These are phyloP conservation scores for Anaeromyces robustus DNA, from an alignment of 192 early-diverging fungal genomes.

Conservation along the genomic window DNA sequence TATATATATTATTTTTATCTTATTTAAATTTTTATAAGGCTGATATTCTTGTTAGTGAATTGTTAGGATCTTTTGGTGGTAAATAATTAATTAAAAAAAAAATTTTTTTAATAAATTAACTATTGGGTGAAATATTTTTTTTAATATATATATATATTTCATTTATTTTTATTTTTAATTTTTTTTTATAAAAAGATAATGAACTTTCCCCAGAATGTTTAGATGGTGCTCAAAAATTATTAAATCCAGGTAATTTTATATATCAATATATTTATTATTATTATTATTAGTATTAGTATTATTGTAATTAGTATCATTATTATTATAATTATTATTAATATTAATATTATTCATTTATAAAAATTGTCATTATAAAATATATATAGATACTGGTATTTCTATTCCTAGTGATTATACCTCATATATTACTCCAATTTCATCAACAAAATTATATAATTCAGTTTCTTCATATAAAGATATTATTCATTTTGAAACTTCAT, in stretches of 20 bases:
- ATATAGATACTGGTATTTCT: constrained; percentile 58
- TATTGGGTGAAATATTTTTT: too few relatives aligned
- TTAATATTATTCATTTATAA: neutral
- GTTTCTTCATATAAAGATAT: constrained; percentile 50
- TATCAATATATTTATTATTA: neutral
- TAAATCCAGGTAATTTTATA: constrained; percentile 28
- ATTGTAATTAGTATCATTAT: neutral
- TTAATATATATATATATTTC: neutral
- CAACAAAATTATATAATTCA: constrained; percentile 61
- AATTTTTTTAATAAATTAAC: too few relatives aligned
- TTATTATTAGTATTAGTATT: neutral
- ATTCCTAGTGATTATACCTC: constrained; percentile 79
- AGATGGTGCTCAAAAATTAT: constrained; percentile 70
- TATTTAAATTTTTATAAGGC: constrained; percentile 16
- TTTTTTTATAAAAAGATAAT: constrained; percentile 58
- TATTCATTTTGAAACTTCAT: constrained; percentile 73
- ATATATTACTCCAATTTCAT: constrained; percentile 75
- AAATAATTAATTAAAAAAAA: too few relatives aligned
- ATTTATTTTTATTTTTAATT: neutral
- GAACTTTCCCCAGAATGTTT: constrained; percentile 98
- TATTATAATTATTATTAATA: neutral
- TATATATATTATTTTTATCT: neutral
- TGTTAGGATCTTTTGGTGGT: constrained; percentile 87
- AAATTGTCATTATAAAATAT: too few relatives aligned
- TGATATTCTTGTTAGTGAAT: constrained; percentile 89